Evolutionary conservation across 352 stramenopile genomes (phyloP), one percentile per base, ranked within the genome.

Genomic region (Globisporangium parvum): DNA sequence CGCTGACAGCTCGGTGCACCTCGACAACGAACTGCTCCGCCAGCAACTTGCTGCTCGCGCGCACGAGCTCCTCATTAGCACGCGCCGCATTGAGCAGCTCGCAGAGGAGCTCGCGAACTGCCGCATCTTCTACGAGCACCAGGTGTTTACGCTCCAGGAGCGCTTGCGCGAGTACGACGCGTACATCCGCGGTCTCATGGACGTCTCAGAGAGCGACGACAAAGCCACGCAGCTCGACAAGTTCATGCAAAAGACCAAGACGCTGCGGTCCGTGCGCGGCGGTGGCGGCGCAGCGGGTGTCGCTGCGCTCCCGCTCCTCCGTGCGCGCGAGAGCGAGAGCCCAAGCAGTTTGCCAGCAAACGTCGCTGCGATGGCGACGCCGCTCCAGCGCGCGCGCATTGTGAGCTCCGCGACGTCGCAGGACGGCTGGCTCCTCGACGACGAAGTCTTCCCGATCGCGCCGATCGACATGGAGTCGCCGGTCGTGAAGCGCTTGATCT

Each of bases 381-480:
- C 55, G 41, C 20, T 63, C 57, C 49, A 63, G 17, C 60, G 53
- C 20, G 51, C 65, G 24, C 58, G 59, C 18, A 67, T 58, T 46
- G 68, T 64, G 8, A 73, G 62, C 26, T 62, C 71, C 0, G 58
- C 59, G 9, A 70, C 58, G n/a, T 67, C 66, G 18, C 57, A 62
- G 0, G 71, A 73, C 26, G 65, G 76, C 6, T 90, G 80, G 80
- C 55, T 69, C 6, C n/a, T 86, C 40, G 77, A 90, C 54, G 65
- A 80, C 37, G 80, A 90, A 35, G 65, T 88, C 18, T 87, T 85
- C 31, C 80, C 80, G 9, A 60, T 82, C 41, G 77, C 71, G 1
- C 80, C 77, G 10, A 85, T 90, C 45, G 70, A 87, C 51, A 85
- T 90, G 77, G 80, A 90, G 35, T 90, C 80, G n/a, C 73, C 77